Base-by-base conservation (phyloP, 2,329 filamentous ascomycete species). In the Didymosphaeria variabile region DNA sequence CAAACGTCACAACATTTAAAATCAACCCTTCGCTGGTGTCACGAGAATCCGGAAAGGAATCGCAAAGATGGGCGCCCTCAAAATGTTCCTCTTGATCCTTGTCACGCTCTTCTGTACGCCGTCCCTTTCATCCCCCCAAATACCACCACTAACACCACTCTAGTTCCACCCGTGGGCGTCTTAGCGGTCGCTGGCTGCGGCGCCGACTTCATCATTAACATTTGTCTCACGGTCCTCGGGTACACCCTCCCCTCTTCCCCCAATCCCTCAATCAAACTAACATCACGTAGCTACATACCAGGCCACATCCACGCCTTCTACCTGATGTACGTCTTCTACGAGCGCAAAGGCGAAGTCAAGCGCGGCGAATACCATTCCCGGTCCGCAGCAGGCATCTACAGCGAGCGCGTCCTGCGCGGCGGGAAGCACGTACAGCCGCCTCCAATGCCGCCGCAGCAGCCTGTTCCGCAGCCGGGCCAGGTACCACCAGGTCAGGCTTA, bases 281-380 rank as follows among this genome's bases (percentile, higher is more conserved):
- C 32, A 21, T 21, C 2, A 2, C 6, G 1, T 61, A 88, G 87
- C n/a, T 91, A 90, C 76, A 79, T 95, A 54, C 92, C 92, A 0
- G 92, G 91, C 8, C 89, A 93, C 67, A 86, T 94, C 56, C 80
- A 93, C 75, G 91, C 91, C 46, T 93, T 94, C 77, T 95, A 94
- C 76, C 68, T 93, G 63, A 88, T 93, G 79, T 96, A 93, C 76
- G 83, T 96, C 64, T 97, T 94, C 81, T 94, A 90, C 77, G 87
- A 92, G 71, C 90, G 90, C 42, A 85, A 84, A 56, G 88, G 92
- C 68, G 86, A 89, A 74, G 84, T 85, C 2, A 79, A 83, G 49
- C 81, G 85, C 36, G 90, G 90, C 5, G 81, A 83, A 12, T 83
- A 84, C 61, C 80, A 84, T 21, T 80, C 82, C 4, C 72, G 79